Conservation (phyloP, 2,329 filamentous ascomycete genomes). For the Phialemonium atrogriseum region DNA sequence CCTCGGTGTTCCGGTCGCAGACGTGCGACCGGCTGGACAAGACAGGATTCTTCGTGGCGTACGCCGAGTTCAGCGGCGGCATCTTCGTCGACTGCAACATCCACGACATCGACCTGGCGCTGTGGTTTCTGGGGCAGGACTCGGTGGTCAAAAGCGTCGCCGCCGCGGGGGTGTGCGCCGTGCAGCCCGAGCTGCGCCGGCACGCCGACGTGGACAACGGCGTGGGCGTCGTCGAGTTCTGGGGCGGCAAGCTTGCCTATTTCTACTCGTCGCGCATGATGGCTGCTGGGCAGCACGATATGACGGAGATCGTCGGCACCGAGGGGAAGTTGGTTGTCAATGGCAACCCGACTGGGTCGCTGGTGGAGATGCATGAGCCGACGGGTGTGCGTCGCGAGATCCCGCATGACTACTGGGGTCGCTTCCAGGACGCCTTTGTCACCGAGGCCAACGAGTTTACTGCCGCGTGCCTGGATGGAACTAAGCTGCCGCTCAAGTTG, state of each 20-base stretch:
- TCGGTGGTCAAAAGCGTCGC: constrained; percentile 45
- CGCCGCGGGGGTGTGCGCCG: constrained; percentile 49
- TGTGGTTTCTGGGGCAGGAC: constrained; percentile 55
- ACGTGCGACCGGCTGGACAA: constrained; percentile 61
- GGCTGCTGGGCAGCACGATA: constrained; percentile 59
- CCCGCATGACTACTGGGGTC: constrained; percentile 53
- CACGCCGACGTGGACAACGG: constrained; percentile 56
- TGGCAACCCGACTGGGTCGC: constrained; percentile 42
- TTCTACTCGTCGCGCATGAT: constrained; percentile 59
- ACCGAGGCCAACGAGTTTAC: constrained; percentile 57
- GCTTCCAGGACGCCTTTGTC: constrained; percentile 56
- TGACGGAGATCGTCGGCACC: constrained; percentile 60
- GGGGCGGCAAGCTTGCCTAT: constrained; percentile 53
- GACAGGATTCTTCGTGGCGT: constrained; percentile 59
- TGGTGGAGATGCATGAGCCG: constrained; percentile 46
- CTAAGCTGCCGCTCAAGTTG: constrained; percentile 45
- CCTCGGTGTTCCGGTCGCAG: constrained; percentile 54
- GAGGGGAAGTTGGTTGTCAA: constrained; percentile 56
- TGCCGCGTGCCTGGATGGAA: constrained; percentile 47
- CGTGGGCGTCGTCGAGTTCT: constrained; percentile 58
- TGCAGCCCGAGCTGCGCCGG: constrained; percentile 47
- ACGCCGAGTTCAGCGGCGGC: constrained; percentile 56
- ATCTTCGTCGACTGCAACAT: constrained; percentile 66
- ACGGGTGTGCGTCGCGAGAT: constrained; percentile 49
- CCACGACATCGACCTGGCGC: constrained; percentile 59